These are phyloP conservation scores for Globisporangium mamillatum DNA, from an alignment of 352 stramenopile species.

Conservation along the genomic window DNA sequence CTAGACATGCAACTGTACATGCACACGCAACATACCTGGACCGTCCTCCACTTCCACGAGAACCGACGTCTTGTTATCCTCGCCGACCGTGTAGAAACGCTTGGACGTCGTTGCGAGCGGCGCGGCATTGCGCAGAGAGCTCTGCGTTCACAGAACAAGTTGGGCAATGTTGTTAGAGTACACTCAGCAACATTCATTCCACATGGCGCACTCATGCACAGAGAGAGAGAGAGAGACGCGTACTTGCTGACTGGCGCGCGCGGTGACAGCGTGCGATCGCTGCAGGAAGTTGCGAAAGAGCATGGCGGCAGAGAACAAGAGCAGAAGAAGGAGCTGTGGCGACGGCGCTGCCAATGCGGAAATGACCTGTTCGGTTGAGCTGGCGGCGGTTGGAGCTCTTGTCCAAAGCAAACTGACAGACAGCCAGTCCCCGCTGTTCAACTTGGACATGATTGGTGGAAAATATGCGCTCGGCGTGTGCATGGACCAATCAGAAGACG, in stretches of 20 bases:
- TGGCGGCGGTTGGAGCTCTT: neutral
- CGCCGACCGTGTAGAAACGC: no score
- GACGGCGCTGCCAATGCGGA: slow-evolving; percentile 4
- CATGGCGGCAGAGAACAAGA: neutral
- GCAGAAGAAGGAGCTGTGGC: neutral
- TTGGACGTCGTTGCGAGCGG: no score
- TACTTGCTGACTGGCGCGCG: slow-evolving; percentile 3
- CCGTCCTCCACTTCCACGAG: no score
- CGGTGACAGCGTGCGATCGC: slow-evolving; percentile 2
- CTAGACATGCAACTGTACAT: no score
- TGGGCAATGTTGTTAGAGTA: neutral
- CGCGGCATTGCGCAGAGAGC: no score
- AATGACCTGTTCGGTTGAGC: slow-evolving; percentile 1
- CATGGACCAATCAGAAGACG: neutral
- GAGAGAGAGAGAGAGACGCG: neutral
- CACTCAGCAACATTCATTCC: no score
- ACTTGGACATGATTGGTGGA: neutral
- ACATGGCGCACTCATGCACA: neutral
- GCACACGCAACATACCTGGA: no score
- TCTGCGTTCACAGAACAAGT: no score
- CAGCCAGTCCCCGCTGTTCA: neutral
- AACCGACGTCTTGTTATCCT: no score
- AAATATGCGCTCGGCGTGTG: neutral
- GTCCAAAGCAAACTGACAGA: neutral
- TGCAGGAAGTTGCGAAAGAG: slow-evolving; percentile 15